Conservation (phyloP, 495 filamentous ascomycete species). For the Talaromyces stipitatus region DNA sequence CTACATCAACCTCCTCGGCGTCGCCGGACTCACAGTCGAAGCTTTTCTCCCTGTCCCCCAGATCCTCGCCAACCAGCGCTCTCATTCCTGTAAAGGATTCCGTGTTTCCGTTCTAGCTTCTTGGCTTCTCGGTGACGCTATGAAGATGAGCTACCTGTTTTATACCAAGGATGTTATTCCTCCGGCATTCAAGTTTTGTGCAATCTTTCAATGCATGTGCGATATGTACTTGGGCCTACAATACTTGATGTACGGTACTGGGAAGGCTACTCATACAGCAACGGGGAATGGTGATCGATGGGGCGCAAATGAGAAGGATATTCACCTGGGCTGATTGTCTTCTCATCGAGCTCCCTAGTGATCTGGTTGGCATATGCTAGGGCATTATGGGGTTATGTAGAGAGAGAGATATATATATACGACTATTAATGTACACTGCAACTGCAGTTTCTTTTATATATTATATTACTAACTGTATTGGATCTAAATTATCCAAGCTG, state of each 20-base stretch:
- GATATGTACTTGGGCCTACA: conserved; percentile 79
- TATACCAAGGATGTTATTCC: conserved; percentile 63
- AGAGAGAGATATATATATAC: background rate
- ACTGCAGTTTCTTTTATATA: background rate
- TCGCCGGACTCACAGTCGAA: conserved; percentile 80
- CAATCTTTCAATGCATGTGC: conserved; percentile 82
- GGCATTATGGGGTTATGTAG: background rate
- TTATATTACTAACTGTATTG: background rate
- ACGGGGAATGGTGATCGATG: conserved; percentile 18
- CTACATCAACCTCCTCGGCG: conserved; percentile 70
- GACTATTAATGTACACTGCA: background rate
- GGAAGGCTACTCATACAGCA: conserved; percentile 20
- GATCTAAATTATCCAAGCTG: too few relatives aligned
- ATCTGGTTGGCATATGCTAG: background rate
- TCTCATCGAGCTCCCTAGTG: background rate
- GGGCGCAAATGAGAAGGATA: conserved; percentile 34
- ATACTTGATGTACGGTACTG: conserved; percentile 73
- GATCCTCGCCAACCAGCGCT: conserved; percentile 69
- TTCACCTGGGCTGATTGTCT: conserved; percentile 30
- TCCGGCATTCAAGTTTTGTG: conserved; percentile 84
- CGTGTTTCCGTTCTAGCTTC: conserved; percentile 75
- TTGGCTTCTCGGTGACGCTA: conserved; percentile 85
- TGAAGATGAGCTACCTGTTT: conserved; percentile 97
- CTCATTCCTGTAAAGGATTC: conserved; percentile 82
- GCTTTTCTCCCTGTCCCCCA: conserved; percentile 87